phyloP scores from a whole-genome alignment of 192 early-diverging fungal species.

The Coemansia sp. region DNA sequence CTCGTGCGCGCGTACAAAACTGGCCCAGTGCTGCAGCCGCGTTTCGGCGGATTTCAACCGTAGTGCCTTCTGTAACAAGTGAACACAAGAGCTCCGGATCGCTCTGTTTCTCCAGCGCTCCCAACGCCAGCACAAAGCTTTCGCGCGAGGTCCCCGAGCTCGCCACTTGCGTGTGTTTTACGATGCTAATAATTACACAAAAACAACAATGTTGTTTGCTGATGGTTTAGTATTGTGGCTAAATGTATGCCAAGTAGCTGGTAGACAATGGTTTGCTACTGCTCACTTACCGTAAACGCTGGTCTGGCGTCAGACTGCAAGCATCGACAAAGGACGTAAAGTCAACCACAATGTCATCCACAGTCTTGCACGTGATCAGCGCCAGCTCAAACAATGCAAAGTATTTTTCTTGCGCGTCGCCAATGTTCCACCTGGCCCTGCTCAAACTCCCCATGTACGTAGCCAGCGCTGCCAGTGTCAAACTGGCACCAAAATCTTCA shows the following conservation, averaged over 20 bases:
- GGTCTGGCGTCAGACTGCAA: constrained; percentile 27
- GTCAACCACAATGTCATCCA: constrained; percentile 16
- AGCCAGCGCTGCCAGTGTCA: constrained; percentile 55
- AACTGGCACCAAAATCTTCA: constrained; percentile 60
- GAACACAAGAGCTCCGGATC: constrained; percentile 26
- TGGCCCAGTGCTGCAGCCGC: constrained; percentile 36
- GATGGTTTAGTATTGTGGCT: not conserved
- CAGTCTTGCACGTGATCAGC: constrained; percentile 25
- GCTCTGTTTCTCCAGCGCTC: constrained; percentile 19
- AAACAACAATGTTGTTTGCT: not conserved
- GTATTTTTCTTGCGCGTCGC: constrained; percentile 10
- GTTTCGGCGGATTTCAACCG: constrained; percentile 45
- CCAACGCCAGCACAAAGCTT: constrained; percentile 44
- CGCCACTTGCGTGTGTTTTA: constrained; percentile 19
- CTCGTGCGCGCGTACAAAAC: constrained; percentile 20
- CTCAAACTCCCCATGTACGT: constrained; percentile 53
- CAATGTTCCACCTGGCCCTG: constrained; percentile 38
- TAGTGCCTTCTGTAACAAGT: constrained; percentile 14
- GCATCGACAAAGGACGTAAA: constrained; percentile 43
- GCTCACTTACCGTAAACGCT: constrained; percentile 24
- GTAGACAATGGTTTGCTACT: not conserved
- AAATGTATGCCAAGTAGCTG: not conserved
- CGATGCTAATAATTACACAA: constrained; percentile 18
- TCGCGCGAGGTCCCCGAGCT: constrained; percentile 36
- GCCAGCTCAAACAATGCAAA: constrained; percentile 36